Evolutionary conservation across 2,329 filamentous ascomycete genomes (phyloP).

Genomic region (Aureobasidium vineae): DNA sequence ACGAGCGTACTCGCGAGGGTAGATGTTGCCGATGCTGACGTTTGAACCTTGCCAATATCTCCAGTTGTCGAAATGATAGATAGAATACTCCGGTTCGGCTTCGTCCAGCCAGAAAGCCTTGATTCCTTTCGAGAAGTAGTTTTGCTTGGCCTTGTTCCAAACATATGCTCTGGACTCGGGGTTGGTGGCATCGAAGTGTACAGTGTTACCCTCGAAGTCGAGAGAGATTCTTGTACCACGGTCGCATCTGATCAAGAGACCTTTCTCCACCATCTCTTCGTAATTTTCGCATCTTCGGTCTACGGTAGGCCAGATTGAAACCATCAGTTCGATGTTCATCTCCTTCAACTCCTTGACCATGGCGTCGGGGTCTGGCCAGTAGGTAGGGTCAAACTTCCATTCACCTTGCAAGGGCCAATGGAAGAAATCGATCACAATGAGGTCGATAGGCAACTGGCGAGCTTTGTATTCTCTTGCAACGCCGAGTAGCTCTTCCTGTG

Average conservation of each 20-base stretch:
- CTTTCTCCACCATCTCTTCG: slow-evolving; percentile 60
- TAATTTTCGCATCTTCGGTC: slow-evolving; percentile 60
- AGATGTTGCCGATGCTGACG: slow-evolving; percentile 59
- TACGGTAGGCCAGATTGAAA: slow-evolving; percentile 68
- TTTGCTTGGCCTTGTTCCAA: slow-evolving; percentile 58
- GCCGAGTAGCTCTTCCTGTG: slow-evolving; percentile 60
- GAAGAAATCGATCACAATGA: slow-evolving; percentile 68
- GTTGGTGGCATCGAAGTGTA: slow-evolving; percentile 64
- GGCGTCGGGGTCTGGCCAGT: slow-evolving; percentile 63
- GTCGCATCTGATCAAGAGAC: slow-evolving; percentile 60
- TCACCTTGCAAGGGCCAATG: slow-evolving; percentile 67
- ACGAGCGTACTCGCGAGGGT: slow-evolving; percentile 57
- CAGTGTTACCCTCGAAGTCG: slow-evolving; percentile 58
- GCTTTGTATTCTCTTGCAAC: slow-evolving; percentile 60
- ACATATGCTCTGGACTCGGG: slow-evolving; percentile 58
- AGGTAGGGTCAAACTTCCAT: slow-evolving; percentile 64
- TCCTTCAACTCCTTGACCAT: slow-evolving; percentile 62
- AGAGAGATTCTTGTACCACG: slow-evolving; percentile 59
- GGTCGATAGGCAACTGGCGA: slow-evolving; percentile 57
- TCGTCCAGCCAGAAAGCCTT: slow-evolving; percentile 68
- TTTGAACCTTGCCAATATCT: slow-evolving; percentile 58
- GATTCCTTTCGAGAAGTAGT: slow-evolving; percentile 63
- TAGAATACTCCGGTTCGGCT: slow-evolving; percentile 64
- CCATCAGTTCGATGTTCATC: slow-evolving; percentile 64
- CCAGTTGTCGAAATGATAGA: slow-evolving; percentile 67